phyloP scores from a whole-genome alignment of 2,329 filamentous ascomycete genomes.

The Trichoderma sp. region DNA sequence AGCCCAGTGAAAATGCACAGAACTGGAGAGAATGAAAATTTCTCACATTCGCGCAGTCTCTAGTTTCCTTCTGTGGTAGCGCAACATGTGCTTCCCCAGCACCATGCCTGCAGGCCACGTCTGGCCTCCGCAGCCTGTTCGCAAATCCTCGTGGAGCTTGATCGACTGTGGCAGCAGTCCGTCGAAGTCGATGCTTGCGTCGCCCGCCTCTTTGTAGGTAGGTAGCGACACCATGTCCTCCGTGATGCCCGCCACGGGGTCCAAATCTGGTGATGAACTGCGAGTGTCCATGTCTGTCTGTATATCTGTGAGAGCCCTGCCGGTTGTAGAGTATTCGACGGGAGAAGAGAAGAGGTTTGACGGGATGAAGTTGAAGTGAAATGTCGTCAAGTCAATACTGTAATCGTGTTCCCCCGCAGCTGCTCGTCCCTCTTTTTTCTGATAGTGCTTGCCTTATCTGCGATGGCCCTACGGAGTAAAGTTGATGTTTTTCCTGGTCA shows the following conservation, averaged over 20 bases:
- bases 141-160: conserved; percentile 78
- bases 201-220: conserved; percentile 53
- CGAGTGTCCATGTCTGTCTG: conserved; percentile 21
- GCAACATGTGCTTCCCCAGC: conserved; percentile 79
- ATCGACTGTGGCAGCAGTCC: conserved; percentile 69
- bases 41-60: conserved; percentile 70
- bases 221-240: conserved; percentile 60
- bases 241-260: conserved; percentile 47
- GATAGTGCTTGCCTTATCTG: conserved; percentile 5
- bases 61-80: conserved; percentile 64
- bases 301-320: not conserved
- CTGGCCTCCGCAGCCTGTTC: conserved; percentile 85
- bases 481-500: conserved; percentile 17
- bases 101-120: conserved; percentile 94
- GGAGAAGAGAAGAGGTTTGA: not conserved
- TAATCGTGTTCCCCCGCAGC: conserved; percentile 12
- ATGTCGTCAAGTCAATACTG: not conserved
- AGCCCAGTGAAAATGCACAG: not conserved
- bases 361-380: not conserved
- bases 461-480: not conserved
- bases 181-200: conserved; percentile 61
- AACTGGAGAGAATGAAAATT: not conserved
- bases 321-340: not conserved
- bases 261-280: conserved; percentile 48
- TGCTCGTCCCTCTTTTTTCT: conserved; percentile 14